Conservation (phyloP, 768 basidiomycete genomes). For the Cystobasidiopsis lactophilus region DNA sequence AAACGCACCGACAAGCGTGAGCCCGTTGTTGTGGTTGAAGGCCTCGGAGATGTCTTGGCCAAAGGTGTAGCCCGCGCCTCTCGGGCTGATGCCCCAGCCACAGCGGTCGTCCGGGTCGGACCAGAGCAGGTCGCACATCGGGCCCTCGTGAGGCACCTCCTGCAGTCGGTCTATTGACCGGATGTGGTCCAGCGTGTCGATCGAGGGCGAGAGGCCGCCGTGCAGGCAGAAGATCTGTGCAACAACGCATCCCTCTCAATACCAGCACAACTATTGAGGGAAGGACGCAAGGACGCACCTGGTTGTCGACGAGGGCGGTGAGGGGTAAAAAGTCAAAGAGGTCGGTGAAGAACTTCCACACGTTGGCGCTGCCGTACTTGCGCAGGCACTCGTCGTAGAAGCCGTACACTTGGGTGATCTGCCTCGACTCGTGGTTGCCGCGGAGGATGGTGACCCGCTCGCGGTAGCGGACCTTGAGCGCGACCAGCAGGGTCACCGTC, state of each 20-base stretch:
- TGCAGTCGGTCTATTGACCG: constrained; percentile 85
- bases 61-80: constrained; percentile 88
- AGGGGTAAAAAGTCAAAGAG: constrained; percentile 92
- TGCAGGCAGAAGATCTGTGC: constrained; percentile 96
- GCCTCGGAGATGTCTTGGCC: constrained; percentile 73
- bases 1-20: constrained; percentile 55
- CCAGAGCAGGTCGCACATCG: constrained; percentile 97
- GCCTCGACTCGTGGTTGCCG: constrained; percentile 95
- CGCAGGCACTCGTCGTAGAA: constrained; percentile 99
- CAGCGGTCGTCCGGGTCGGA: constrained; percentile 92
- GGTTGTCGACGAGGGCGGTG: constrained; percentile 82
- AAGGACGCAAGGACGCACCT: constrained; percentile 46
- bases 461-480: constrained; percentile 90
- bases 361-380: constrained; percentile 99
- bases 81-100: constrained; percentile 93
- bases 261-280: constrained; percentile 90
- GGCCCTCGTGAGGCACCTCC: constrained; percentile 93
- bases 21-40: constrained; percentile 78
- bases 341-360: constrained; percentile 98
- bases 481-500: constrained; percentile 89
- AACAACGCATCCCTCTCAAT: no score
- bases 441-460: constrained; percentile 94
- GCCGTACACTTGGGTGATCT: constrained; percentile 99
- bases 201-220: constrained; percentile 89
- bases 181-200: constrained; percentile 95